phyloP scores from a whole-genome alignment of 208 protist genomes.

The Jaenimonas drosophilae region DNA sequence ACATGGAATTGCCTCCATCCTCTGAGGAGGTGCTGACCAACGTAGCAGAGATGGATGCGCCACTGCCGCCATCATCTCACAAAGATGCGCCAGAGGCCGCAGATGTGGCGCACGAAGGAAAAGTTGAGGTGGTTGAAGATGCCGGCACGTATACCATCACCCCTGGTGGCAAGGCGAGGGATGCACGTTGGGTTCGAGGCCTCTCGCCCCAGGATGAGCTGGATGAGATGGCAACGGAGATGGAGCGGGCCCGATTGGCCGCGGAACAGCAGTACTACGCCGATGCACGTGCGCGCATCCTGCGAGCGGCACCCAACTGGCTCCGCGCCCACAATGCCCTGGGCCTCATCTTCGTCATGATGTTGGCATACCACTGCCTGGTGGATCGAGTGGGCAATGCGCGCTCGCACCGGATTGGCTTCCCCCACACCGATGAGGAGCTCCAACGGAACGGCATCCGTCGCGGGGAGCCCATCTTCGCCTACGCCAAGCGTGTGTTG shows the following conservation, averaged over 20 bases:
- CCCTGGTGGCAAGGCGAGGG: slow-evolving; percentile 24
- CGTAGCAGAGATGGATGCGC: no score
- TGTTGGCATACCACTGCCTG: not conserved
- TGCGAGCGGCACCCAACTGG: slow-evolving; percentile 10
- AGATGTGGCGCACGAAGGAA: not conserved
- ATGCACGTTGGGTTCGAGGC: slow-evolving; percentile 64
- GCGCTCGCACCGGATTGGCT: slow-evolving; percentile 19
- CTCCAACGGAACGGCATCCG: slow-evolving; percentile 17
- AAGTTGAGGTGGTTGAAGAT: slow-evolving; percentile 51
- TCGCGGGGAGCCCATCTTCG: slow-evolving; percentile 22
- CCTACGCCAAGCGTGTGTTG: slow-evolving; percentile 20
- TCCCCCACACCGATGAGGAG: slow-evolving; percentile 28
- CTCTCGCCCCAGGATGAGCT: slow-evolving; percentile 36
- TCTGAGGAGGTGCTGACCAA: no score
- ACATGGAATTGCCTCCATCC: no score
- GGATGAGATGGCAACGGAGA: slow-evolving; percentile 5
- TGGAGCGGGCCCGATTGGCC: slow-evolving; percentile 1
- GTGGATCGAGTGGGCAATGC: not conserved
- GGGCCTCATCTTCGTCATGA: slow-evolving; percentile 7
- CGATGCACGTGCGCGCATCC: not conserved
- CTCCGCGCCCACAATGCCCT: slow-evolving; percentile 13
- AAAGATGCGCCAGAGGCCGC: not conserved
- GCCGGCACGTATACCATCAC: slow-evolving; percentile 37
- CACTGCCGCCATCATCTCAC: no score
- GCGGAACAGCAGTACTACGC: not conserved